Conservation (phyloP, 176 grass and related monocot genomes). For the Musa troglodytarum region DNA sequence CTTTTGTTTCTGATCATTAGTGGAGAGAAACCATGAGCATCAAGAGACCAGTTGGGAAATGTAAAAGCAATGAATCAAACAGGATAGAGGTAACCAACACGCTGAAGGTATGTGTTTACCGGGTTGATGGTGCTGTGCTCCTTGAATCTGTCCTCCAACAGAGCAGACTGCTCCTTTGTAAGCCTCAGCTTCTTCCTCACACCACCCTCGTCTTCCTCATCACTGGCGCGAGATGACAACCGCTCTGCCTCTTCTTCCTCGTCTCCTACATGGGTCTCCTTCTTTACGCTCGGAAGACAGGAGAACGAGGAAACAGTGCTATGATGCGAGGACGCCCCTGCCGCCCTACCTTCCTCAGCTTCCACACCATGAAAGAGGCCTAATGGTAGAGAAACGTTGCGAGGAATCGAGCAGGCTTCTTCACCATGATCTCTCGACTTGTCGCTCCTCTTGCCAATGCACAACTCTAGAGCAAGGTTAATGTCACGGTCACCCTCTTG, state of each 20-base stretch:
- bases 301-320: conserved; percentile 14
- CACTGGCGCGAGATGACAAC: conserved; percentile 44
- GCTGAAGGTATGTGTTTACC: conserved; percentile 22
- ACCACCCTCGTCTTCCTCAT: conserved; percentile 65
- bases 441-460: conserved; percentile 26
- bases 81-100: too few species aligned
- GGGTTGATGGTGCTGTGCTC: conserved; percentile 96
- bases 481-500: conserved; percentile 50
- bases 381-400: conserved; percentile 54
- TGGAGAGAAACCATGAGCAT: too few species aligned
- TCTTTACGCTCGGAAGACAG: conserved; percentile 10
- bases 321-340: conserved; percentile 14
- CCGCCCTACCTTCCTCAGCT: not conserved
- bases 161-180: conserved; percentile 88
- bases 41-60: too few species aligned
- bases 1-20: conserved; percentile 73
- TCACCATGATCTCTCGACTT: not conserved
- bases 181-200: conserved; percentile 89
- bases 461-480: conserved; percentile 57
- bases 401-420: not conserved
- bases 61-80: too few species aligned
- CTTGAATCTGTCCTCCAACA: conserved; percentile 89
- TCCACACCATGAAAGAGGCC: conserved; percentile 45
- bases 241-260: not conserved
- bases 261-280: conserved; percentile 1